phyloP scores from a whole-genome alignment of 2,329 filamentous ascomycete species.

The Mariannaea elegans region DNA sequence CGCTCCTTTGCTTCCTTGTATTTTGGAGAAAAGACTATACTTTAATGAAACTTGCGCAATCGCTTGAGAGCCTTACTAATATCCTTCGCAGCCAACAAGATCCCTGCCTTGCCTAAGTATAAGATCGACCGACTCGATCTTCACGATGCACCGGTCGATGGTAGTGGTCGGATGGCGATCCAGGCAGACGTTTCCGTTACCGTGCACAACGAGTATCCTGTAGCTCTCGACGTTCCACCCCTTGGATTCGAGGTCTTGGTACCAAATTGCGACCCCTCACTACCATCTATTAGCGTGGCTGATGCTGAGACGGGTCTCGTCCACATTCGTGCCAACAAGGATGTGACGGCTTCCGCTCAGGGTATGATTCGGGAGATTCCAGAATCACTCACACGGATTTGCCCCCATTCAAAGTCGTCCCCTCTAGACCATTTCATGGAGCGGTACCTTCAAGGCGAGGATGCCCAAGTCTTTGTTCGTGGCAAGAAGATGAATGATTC shows the following conservation, averaged over 20 bases:
- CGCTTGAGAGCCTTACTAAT: constrained; percentile 42
- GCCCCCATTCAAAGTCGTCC: constrained; percentile 80
- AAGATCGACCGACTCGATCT: constrained; percentile 84
- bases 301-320: constrained; percentile 75
- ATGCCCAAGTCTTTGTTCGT: constrained; percentile 83
- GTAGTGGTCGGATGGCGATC: constrained; percentile 69
- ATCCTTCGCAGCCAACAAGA: constrained; percentile 64
- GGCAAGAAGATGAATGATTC: constrained; percentile 74
- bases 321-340: constrained; percentile 71
- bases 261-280: constrained; percentile 76
- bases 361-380: constrained; percentile 80
- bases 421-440: constrained; percentile 85
- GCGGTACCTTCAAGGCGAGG: constrained; percentile 81
- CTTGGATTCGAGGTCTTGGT: constrained; percentile 88
- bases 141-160: constrained; percentile 69
- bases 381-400: constrained; percentile 74
- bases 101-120: constrained; percentile 83
- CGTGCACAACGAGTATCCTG: constrained; percentile 79
- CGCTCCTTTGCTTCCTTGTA: constrained; percentile 68
- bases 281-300: constrained; percentile 81
- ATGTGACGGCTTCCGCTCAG: constrained; percentile 74
- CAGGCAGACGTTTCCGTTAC: constrained; percentile 80
- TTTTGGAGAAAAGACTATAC: constrained; percentile 65
- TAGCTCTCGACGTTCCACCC: constrained; percentile 79
- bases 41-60: constrained; percentile 42